phyloP scores from a whole-genome alignment of 2,329 filamentous ascomycete species.

The Aspergillus tanneri region DNA sequence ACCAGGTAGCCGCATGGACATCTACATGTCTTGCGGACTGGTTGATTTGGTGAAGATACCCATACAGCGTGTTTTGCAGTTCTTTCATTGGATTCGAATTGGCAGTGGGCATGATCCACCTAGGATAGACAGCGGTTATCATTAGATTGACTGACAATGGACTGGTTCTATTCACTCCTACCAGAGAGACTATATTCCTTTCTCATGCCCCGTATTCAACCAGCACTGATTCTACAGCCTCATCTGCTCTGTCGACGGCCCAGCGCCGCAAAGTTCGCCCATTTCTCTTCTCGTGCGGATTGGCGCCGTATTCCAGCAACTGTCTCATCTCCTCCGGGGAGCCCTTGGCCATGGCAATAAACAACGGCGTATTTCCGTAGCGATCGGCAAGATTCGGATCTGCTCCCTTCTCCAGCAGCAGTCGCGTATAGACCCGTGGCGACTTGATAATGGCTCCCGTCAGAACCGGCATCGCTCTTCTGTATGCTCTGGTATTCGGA shows the following conservation, averaged over 20 bases:
- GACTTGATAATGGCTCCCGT: background rate
- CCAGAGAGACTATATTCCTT: too few relatives aligned
- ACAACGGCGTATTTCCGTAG: background rate
- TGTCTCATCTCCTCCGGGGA: background rate
- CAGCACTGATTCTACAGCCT: too few relatives aligned
- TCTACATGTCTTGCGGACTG: too few relatives aligned
- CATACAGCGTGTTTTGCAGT: constrained; percentile 4
- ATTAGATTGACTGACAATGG: too few relatives aligned
- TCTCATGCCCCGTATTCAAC: too few relatives aligned
- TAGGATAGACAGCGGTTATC: too few relatives aligned
- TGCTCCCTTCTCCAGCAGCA: background rate
- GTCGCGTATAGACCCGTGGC: background rate
- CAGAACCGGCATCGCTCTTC: background rate
- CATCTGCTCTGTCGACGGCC: too few relatives aligned
- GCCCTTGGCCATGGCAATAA: background rate
- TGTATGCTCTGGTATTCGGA: background rate
- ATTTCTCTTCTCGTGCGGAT: background rate
- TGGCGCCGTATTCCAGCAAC: background rate
- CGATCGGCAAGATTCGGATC: background rate
- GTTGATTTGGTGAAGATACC: constrained; percentile 8
- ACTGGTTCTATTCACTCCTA: too few relatives aligned
- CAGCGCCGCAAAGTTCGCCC: too few relatives aligned
- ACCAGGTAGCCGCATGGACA: too few relatives aligned
- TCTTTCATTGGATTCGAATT: background rate
- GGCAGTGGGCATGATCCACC: too few relatives aligned